phyloP scores from a whole-genome alignment of 306 rosid genomes.

The Prosopis cineraria region DNA sequence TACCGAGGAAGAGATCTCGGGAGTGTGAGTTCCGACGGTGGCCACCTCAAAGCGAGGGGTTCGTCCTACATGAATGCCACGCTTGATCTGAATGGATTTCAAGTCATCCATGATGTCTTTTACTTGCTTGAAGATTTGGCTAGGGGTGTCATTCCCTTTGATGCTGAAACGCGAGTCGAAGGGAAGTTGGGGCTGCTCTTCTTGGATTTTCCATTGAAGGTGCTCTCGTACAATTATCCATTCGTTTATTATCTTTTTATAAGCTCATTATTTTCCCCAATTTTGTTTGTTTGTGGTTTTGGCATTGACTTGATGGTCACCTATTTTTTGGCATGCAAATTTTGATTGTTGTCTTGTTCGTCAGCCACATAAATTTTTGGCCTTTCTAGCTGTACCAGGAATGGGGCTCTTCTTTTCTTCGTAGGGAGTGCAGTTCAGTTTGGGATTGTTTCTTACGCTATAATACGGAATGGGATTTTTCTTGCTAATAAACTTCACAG shows the following conservation, averaged over 20 bases:
- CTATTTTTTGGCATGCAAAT: not conserved
- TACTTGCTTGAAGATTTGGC: slow-evolving; percentile 78
- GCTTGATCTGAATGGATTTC: slow-evolving; percentile 62
- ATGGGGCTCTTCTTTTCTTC: not conserved
- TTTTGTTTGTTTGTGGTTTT: not conserved
- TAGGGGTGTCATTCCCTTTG: slow-evolving; percentile 79
- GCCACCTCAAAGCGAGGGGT: slow-evolving; percentile 58
- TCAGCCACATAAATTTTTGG: not conserved
- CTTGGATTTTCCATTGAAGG: slow-evolving; percentile 74
- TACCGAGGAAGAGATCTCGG: slow-evolving; percentile 78
- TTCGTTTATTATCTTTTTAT: not conserved
- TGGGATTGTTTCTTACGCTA: not conserved
- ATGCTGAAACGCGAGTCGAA: slow-evolving; percentile 56
- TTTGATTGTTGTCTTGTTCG: not conserved
- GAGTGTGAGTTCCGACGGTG: slow-evolving; percentile 56
- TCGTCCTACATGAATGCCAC: slow-evolving; percentile 71
- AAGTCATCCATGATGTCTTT: slow-evolving; percentile 68
- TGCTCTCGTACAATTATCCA: slow-evolving; percentile 17
- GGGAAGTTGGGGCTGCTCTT: slow-evolving; percentile 67
- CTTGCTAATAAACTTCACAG: not conserved
- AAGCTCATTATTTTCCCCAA: not conserved
- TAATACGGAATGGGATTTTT: not conserved
- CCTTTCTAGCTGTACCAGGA: not conserved
- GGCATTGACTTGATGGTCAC: not conserved
- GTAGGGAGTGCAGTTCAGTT: not conserved